Percentiles rank a stretch among this genome's conserved stretches.
Evolutionary conservation across 352 stramenopile species (phyloP).

Genomic region (Aphanomyces euteiches): DNA sequence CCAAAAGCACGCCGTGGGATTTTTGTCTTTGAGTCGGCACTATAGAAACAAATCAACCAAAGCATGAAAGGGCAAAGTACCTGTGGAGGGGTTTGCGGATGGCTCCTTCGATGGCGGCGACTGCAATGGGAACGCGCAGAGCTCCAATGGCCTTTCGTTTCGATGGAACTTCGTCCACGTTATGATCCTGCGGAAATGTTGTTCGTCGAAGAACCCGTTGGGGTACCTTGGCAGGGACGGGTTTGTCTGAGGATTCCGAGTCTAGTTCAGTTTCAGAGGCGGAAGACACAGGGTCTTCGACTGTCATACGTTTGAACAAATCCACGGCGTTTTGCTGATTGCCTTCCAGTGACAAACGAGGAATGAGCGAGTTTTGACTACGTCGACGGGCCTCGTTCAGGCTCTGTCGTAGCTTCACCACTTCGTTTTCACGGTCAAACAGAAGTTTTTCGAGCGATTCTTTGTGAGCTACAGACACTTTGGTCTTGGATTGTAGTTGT

Average conservation of each 20-base stretch:
- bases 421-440: slow-evolving; percentile 72
- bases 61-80: background rate
- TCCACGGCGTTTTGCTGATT: slow-evolving; percentile 3
- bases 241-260: slow-evolving; percentile 20
- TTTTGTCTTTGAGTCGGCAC: slow-evolving; percentile 7
- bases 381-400: slow-evolving; percentile 67
- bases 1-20: slow-evolving; percentile 12
- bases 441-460: slow-evolving; percentile 63
- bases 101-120: slow-evolving; percentile 6
- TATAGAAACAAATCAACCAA: background rate
- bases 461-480: slow-evolving; percentile 63
- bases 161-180: background rate
- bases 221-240: background rate
- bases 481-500: slow-evolving; percentile 61
- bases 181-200: background rate
- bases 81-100: slow-evolving; percentile 7
- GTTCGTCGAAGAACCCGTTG: slow-evolving; percentile 4
- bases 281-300: slow-evolving; percentile 26
- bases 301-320: slow-evolving; percentile 24
- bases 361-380: slow-evolving; percentile 68
- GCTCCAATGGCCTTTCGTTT: slow-evolving; percentile 21
- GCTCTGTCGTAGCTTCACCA: slow-evolving; percentile 70
- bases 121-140: background rate
- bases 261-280: slow-evolving; percentile 28
- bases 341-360: slow-evolving; percentile 38